These are phyloP conservation scores for Lactifluus piperatus DNA, from an alignment of 768 basidiomycete genomes.

Conservation along the genomic window DNA sequence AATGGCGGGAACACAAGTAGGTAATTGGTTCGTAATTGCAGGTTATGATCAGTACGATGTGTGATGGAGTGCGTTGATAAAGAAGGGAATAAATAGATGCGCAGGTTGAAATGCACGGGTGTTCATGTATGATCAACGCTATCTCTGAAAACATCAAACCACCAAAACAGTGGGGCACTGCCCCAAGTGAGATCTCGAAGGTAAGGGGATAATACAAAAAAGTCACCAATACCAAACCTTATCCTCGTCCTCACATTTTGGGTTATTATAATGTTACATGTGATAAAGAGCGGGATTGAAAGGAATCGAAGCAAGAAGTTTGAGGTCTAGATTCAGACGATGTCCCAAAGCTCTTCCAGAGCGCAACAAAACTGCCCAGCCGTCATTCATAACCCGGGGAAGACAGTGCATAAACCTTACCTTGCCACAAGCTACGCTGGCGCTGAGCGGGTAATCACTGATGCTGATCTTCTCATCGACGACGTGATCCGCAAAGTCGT, in stretches of 20 bases:
- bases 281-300: background rate
- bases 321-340: slow-evolving; percentile 44
- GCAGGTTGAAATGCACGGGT: slow-evolving; percentile 27
- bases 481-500: slow-evolving; percentile 92
- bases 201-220: background rate
- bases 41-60: slow-evolving; percentile 2
- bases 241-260: background rate
- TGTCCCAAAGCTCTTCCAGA: slow-evolving; percentile 92
- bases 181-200: background rate
- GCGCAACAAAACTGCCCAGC: slow-evolving; percentile 71
- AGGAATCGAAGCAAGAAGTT: background rate
- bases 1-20: background rate
- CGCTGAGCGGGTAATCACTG: slow-evolving; percentile 87
- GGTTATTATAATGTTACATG: slow-evolving; percentile 6
- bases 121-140: slow-evolving; percentile 5
- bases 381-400: background rate
- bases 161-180: background rate
- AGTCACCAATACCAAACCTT: background rate
- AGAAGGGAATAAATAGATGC: slow-evolving; percentile 19
- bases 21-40: background rate
- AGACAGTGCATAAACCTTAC: slow-evolving; percentile 37
- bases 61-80: background rate
- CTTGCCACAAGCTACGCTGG: slow-evolving; percentile 95
- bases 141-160: slow-evolving; percentile 14
- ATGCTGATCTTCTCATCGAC: slow-evolving; percentile 97